Conservation (phyloP, 176 grass and related monocot species). For the Oryza australiensis region DNA sequence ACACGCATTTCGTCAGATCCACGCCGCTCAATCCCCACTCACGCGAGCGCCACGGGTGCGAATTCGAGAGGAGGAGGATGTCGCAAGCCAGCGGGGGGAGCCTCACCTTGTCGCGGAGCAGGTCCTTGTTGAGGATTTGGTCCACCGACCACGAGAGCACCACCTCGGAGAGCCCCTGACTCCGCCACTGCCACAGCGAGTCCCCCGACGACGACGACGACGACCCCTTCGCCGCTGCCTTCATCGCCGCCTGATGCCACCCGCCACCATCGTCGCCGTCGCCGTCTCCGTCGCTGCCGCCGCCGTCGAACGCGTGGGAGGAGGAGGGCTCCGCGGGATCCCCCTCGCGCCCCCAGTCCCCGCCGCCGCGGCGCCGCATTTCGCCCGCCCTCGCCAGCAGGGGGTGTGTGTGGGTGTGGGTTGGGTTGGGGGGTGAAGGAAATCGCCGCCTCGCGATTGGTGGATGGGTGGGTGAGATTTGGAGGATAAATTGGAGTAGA, state of each 20-base stretch:
- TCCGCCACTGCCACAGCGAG: conserved; percentile 50
- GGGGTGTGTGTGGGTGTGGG: background rate
- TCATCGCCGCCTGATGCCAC: background rate
- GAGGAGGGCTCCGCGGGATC: conserved; percentile 5
- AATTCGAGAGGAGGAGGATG: conserved; percentile 9
- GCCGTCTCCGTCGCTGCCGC: background rate
- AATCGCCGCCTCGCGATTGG: conserved; percentile 17
- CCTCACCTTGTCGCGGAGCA: conserved; percentile 64
- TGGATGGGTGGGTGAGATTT: background rate
- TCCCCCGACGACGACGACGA: conserved; percentile 2
- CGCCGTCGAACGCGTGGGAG: conserved; percentile 29
- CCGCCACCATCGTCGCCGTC: background rate
- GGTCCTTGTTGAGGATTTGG: conserved; percentile 58
- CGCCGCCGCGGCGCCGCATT: conserved; percentile 38
- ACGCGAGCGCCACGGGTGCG: background rate
- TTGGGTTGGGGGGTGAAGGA: too few species aligned
- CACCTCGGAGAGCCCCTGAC: conserved; percentile 43
- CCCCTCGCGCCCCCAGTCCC: conserved; percentile 30
- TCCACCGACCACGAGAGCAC: conserved; percentile 75
- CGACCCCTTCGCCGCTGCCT: background rate
- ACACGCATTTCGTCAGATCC: conserved; percentile 29
- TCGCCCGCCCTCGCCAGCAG: background rate
- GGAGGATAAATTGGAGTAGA: background rate
- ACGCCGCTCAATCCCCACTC: background rate
- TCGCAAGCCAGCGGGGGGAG: background rate